phyloP scores from a whole-genome alignment of 129 eudicot species.

The Apium graveolens region DNA sequence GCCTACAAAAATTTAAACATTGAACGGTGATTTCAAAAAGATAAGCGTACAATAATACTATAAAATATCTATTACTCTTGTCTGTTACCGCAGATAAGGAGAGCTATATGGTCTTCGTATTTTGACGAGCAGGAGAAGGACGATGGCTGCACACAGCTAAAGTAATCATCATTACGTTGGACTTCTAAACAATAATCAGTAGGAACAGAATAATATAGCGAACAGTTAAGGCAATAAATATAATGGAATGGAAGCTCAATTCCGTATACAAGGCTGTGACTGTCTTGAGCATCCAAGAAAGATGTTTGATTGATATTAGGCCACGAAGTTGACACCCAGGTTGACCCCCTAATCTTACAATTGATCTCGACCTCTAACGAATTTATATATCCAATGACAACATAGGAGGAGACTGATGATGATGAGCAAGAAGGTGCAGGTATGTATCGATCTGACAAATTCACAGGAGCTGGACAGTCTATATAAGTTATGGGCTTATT shows the following conservation, averaged over 20 bases:
- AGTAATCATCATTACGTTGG: no score
- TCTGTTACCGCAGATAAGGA: not conserved
- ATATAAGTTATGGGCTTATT: not conserved
- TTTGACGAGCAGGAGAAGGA: no score
- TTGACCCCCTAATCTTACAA: not conserved
- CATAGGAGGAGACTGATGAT: not conserved
- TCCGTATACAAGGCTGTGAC: not conserved
- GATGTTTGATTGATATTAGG: not conserved
- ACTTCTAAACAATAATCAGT: no score
- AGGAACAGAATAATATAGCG: no score
- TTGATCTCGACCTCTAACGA: not conserved
- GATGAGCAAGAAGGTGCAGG: not conserved
- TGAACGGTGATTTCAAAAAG: no score
- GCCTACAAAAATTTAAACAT: not conserved
- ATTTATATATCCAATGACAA: not conserved
- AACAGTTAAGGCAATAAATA: not conserved
- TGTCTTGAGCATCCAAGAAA: not conserved
- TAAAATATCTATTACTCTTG: no score
- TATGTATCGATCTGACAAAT: not conserved
- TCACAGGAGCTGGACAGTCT: not conserved
- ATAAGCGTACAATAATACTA: no score
- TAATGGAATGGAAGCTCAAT: not conserved
- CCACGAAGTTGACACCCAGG: not conserved
- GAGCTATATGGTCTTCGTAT: no score
- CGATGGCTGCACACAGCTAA: no score